Percentiles rank a stretch among this genome's conserved stretches.
Evolutionary conservation across 2,329 filamentous ascomycete genomes (phyloP).

Genomic region (Cyanodermella asteris): DNA sequence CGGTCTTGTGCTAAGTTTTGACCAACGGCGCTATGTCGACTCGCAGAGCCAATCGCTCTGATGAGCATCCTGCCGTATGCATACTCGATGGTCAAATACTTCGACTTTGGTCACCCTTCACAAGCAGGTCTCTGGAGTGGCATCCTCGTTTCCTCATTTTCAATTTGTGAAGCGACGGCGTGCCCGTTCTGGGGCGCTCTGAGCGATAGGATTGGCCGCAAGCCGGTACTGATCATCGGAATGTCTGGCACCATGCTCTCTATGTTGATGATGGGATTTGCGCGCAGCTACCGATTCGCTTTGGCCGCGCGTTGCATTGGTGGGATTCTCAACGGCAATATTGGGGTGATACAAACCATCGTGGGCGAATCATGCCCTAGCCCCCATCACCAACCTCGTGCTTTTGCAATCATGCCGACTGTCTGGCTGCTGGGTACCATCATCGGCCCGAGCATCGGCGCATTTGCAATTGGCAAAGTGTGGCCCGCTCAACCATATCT

Average conservation of each 20-base stretch:
- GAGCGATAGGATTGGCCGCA: conserved; percentile 64
- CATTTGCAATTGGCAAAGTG: no score
- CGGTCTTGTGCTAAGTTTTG: no score
- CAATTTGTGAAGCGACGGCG: conserved; percentile 59
- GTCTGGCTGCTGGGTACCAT: conserved; percentile 85
- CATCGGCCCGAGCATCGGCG: conserved; percentile 70
- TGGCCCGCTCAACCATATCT: conserved; percentile 71
- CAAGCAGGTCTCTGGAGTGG: conserved; percentile 79
- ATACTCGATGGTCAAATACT: conserved; percentile 60
- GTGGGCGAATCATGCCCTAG: conserved; percentile 69
- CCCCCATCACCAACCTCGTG: conserved; percentile 69
- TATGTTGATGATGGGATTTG: conserved; percentile 63
- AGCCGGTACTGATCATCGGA: conserved; percentile 63
- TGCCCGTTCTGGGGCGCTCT: conserved; percentile 75
- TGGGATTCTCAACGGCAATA: conserved; percentile 74
- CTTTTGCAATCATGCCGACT: conserved; percentile 84
- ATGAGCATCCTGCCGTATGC: conserved; percentile 89
- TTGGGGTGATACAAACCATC: conserved; percentile 82
- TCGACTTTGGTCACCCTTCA: conserved; percentile 46
- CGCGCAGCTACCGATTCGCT: conserved; percentile 69
- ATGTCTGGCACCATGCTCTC: conserved; percentile 66
- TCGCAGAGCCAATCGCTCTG: conserved; percentile 79
- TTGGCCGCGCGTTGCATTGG: conserved; percentile 54
- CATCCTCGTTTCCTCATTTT: conserved; percentile 68
- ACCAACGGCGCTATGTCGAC: conserved; percentile 61